Conservation (phyloP, 1,139 yeast genomes). For the Candida smagusa region DNA sequence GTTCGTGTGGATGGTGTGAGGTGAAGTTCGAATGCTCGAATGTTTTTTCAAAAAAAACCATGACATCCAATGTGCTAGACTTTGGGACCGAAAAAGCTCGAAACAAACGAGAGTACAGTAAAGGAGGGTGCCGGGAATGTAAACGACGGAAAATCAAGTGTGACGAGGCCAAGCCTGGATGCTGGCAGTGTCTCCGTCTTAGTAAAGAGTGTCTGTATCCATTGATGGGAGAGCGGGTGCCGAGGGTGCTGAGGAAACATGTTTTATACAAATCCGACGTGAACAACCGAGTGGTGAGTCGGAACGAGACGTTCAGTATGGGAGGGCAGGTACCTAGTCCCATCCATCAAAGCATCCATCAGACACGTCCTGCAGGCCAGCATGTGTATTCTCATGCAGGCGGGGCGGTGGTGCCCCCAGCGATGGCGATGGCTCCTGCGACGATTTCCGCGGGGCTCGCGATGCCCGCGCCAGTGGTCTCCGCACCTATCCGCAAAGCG, state of each 20-base stretch:
- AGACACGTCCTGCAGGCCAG: neutral
- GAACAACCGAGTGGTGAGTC: neutral
- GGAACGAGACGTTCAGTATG: too few species aligned
- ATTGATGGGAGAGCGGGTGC: slow-evolving; percentile 15
- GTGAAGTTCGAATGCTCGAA: too few species aligned
- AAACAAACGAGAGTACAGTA: slow-evolving; percentile 19
- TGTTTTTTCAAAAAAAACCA: neutral
- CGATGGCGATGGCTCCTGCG: too few species aligned
- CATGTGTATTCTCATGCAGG: neutral
- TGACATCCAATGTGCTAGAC: slow-evolving; percentile 15
- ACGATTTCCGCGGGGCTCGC: too few species aligned
- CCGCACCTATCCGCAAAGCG: too few species aligned
- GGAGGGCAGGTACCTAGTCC: neutral
- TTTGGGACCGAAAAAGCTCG: slow-evolving; percentile 10
- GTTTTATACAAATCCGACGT: slow-evolving; percentile 3
- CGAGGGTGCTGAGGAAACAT: slow-evolving; percentile 13
- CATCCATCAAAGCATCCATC: neutral
- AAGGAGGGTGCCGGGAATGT: slow-evolving; percentile 27
- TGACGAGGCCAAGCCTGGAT: slow-evolving; percentile 22
- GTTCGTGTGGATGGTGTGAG: too few species aligned
- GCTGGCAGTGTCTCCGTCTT: slow-evolving; percentile 25
- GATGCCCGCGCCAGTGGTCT: too few species aligned
- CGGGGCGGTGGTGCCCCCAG: too few species aligned
- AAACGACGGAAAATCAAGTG: slow-evolving; percentile 27
- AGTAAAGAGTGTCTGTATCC: slow-evolving; percentile 22